These are phyloP conservation scores for Nannochloropsis gaditana DNA, from an alignment of 108 stramenopile species.

Conservation along the genomic window DNA sequence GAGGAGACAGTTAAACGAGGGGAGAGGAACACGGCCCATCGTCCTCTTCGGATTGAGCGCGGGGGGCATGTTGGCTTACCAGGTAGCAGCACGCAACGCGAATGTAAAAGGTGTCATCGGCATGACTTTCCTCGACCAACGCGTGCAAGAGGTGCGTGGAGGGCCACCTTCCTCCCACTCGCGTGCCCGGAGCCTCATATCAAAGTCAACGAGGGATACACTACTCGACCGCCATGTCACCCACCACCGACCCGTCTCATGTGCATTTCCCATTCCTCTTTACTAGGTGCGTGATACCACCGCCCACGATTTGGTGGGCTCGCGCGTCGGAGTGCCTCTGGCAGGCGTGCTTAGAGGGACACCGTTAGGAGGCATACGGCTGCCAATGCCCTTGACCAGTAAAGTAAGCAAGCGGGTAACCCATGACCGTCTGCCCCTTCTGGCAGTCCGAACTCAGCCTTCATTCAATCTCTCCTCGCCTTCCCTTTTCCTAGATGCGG, in stretches of 20 bases:
- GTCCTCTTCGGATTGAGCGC: slow-evolving; percentile 11
- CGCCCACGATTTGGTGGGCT: neutral
- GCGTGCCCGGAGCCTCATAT: too few species aligned
- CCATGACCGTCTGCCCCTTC: too few species aligned
- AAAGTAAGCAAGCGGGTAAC: neutral
- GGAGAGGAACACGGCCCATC: neutral
- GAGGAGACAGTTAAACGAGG: neutral
- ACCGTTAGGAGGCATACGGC: neutral
- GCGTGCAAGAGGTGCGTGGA: neutral
- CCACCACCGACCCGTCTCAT: neutral
- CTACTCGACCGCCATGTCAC: too few species aligned
- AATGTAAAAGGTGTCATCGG: neutral
- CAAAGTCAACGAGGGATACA: too few species aligned
- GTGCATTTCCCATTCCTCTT: neutral
- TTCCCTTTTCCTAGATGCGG: slow-evolving; percentile 2
- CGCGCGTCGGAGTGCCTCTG: neutral
- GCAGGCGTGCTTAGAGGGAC: neutral
- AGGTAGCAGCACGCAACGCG: neutral
- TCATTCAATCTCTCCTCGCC: neutral
- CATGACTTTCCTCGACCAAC: neutral
- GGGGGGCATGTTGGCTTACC: neutral
- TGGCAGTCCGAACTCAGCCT: too few species aligned
- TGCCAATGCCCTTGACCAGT: neutral
- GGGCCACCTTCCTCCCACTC: neutral
- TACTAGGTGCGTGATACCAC: neutral